Evolutionary conservation across 306 rosid species (phyloP).

Genomic region (Cicer yamashitae): DNA sequence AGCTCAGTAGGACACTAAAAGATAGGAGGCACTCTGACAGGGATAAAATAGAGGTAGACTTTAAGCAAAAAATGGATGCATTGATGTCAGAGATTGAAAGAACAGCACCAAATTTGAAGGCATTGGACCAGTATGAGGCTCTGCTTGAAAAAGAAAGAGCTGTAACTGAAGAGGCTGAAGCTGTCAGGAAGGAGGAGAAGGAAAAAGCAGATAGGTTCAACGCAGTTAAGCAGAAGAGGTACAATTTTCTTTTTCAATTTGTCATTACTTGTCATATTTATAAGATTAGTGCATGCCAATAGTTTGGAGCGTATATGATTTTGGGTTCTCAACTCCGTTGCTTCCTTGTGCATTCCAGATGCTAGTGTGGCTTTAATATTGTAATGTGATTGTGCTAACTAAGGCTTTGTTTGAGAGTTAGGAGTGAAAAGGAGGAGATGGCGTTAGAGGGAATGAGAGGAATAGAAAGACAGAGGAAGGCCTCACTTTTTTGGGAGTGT

Average conservation of each 20-base stretch:
- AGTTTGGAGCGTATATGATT: slow-evolving; percentile 25
- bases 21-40: slow-evolving; percentile 71
- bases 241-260: slow-evolving; percentile 29
- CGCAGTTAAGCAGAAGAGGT: slow-evolving; percentile 85
- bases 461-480: too few species aligned
- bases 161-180: slow-evolving; percentile 84
- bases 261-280: slow-evolving; percentile 17
- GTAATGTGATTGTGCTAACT: too few species aligned
- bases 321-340: background rate
- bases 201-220: slow-evolving; percentile 76
- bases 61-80: slow-evolving; percentile 79
- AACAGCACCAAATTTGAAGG: slow-evolving; percentile 98
- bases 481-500: too few species aligned
- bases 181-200: slow-evolving; percentile 86
- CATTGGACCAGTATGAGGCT: slow-evolving; percentile 94
- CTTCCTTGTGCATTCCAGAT: background rate
- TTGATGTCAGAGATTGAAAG: slow-evolving; percentile 82
- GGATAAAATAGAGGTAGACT: slow-evolving; percentile 78
- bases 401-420: too few species aligned
- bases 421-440: too few species aligned
- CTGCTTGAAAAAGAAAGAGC: slow-evolving; percentile 85
- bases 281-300: background rate
- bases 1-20: slow-evolving; percentile 71
- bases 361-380: background rate
- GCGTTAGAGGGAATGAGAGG: too few species aligned